Base-by-base conservation (phyloP, 148 eudicot species). In the Camellia sinensis region DNA sequence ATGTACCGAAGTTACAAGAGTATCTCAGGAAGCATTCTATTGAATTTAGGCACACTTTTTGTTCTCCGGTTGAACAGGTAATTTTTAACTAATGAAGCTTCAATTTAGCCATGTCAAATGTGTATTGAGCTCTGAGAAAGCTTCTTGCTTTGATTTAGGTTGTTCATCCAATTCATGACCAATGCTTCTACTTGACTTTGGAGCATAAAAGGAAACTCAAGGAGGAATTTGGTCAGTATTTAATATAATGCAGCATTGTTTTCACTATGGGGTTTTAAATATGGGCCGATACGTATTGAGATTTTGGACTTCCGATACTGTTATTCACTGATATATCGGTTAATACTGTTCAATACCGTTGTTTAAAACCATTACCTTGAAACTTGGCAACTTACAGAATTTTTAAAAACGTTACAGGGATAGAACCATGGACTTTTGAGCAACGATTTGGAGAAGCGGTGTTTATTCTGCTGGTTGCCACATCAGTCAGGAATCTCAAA, bases 371-470 rank as follows among this genome's bases (percentile, higher is more conserved):
- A 1, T 29, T 11, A 37, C 43, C 4, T 5, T 4, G 67, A 14
- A 50, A 48, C 4, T 8, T 50, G 9, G 50, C 29, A 6, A 7
- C 15, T 17, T 2, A 21, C 56, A 12, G 6, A 37, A 17, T 13
- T 18, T 15, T 8, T 18, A 48, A 7, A 63, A 50, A 8, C 41
- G 59, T 76, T 52, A 8, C 83, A 95, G 98, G 92, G 7, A 77
- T 96, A 40, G 97, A 89, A 69, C 92, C 98, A 45, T 93, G 99
- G 99, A 93, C 98, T 11, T 93, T 96, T 60, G 94, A 87, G 80
- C 99, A 96, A 67, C 85, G 63, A 37, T 89, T 91, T 66, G 99
- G 99, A 83, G 99, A 96, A 82, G 99, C 99, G 1, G 99, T 96
- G 41, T 92, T 96, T 68, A 96, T 96, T 81, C 99, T 72, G 98